Evolutionary conservation across 345 rosid species (phyloP).

Genomic region (Trapa incisa): DNA sequence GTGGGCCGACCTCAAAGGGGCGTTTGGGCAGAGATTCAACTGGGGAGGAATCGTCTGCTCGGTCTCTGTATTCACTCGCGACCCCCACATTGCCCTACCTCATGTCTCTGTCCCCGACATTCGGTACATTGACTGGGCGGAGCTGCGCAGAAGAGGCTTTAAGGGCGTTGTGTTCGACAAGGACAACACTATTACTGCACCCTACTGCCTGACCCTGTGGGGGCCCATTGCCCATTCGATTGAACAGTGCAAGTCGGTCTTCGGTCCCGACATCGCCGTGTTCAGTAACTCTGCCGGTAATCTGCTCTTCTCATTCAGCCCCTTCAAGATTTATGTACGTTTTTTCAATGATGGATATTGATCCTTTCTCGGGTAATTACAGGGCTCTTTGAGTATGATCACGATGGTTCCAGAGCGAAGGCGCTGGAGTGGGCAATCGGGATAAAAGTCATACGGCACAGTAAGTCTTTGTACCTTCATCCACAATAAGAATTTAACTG

Average conservation of each 20-base stretch:
- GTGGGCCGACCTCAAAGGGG: slow-evolving; percentile 89
- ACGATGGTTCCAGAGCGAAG: slow-evolving; percentile 66
- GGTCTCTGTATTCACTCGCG: slow-evolving; percentile 33
- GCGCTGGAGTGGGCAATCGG: slow-evolving; percentile 77
- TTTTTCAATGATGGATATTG: slow-evolving; percentile 4
- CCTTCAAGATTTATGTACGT: background rate
- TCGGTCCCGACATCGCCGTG: slow-evolving; percentile 71
- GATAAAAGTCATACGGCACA: slow-evolving; percentile 77
- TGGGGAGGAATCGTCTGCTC: slow-evolving; percentile 74
- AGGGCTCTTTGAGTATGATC: slow-evolving; percentile 89
- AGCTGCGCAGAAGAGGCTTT: slow-evolving; percentile 66
- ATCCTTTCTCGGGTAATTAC: slow-evolving; percentile 7
- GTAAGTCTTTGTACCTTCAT: slow-evolving; percentile 29
- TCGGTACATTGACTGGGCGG: slow-evolving; percentile 72
- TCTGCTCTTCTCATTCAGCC: background rate
- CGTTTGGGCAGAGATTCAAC: slow-evolving; percentile 78
- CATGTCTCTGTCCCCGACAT: slow-evolving; percentile 66
- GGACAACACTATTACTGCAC: slow-evolving; percentile 88
- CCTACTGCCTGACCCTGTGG: slow-evolving; percentile 73
- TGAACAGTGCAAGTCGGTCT: slow-evolving; percentile 63
- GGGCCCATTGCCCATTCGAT: slow-evolving; percentile 49
- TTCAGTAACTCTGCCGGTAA: slow-evolving; percentile 94
- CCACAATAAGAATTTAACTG: background rate
- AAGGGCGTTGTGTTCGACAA: slow-evolving; percentile 92
- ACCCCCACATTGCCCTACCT: slow-evolving; percentile 67